Evolutionary conservation across 495 filamentous ascomycete genomes (phyloP), one percentile per base, ranked within the genome.

Genomic region (Cairneyella variabilis): DNA sequence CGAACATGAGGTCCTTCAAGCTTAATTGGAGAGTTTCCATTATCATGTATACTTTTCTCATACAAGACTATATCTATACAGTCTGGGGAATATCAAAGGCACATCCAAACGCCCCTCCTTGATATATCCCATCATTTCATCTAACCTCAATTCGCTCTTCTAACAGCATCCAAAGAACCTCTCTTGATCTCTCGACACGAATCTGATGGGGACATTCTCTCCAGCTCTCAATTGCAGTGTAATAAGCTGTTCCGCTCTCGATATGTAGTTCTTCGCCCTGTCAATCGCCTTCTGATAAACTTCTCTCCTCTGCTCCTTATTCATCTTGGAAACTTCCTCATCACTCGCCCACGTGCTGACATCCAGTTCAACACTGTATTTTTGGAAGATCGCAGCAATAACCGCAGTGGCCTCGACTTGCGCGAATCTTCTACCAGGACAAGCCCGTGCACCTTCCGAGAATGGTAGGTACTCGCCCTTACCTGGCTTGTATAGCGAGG

Each of bases 351-450:
- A 82, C 48, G 78, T 72, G 32, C 79, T 73, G 14, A 88, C 77
- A 1, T 76, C 83, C 42, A 90, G 73, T 68, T 88, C 82, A 10
- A 90, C 71, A 54, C 75, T 82, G 64, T 83, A 85, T 27, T 75
- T 67, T 48, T 77, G 72, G 51, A 90, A 85, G 7, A 91, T 67
- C 9, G 80, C 75, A 1, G 84, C 77, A 48, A 93, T 72, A 51
- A 81, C 85, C 0, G 84, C 85, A 26, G 81, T 71, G 38, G 87
- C 71, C 64, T 93, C 86, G 56, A 90, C 89, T 68, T 90, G 85
- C 12, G 88, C 87, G 57, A 92, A 88, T 58, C 79, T 78, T 48
- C 78, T 76, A 53, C 76, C 88, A 57, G 82, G 75, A 69, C 85
- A 93, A 56, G 83, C 80, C 52, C 81, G 76, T 27, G 76, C 70